Percentiles rank a stretch among this genome's conserved stretches.
Conservation (phyloP, 495 filamentous ascomycete genomes). For the Hypomontagnella monticulosa region DNA sequence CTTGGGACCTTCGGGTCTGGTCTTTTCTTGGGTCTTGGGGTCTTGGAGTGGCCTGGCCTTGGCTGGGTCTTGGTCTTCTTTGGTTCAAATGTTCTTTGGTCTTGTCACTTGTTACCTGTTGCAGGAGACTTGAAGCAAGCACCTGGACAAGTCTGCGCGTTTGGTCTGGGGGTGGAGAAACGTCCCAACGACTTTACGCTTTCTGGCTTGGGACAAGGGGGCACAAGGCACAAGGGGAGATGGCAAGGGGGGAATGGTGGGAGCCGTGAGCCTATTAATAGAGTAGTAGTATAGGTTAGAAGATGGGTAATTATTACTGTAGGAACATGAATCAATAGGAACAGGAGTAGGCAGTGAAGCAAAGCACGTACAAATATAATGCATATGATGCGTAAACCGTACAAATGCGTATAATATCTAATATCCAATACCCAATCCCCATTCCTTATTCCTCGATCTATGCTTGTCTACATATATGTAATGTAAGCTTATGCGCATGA, state of each 20-base stretch:
- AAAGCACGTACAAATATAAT: neutral
- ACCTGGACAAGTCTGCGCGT: neutral
- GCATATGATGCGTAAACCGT: too few relatives aligned
- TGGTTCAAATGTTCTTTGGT: too few relatives aligned
- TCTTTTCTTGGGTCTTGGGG: too few relatives aligned
- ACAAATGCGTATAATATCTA: too few relatives aligned
- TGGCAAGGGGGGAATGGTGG: neutral
- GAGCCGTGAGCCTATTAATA: conserved; percentile 26
- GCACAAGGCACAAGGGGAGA: conserved; percentile 3
- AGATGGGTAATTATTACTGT: neutral
- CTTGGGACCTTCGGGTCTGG: too few relatives aligned
- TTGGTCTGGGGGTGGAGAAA: conserved; percentile 25
- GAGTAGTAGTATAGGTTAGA: conserved; percentile 1
- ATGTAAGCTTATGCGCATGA: too few relatives aligned
- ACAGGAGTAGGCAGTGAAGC: neutral
- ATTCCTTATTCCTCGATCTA: too few relatives aligned
- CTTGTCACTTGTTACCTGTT: conserved; percentile 2
- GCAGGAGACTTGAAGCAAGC: conserved; percentile 14
- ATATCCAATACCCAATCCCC: too few relatives aligned
- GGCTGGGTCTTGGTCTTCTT: neutral
- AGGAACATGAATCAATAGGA: neutral
- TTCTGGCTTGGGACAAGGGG: neutral
- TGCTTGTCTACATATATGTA: too few relatives aligned
- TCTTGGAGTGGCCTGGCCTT: neutral
- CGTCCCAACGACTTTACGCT: conserved; percentile 16